Evolutionary conservation across 2,329 filamentous ascomycete genomes (phyloP), one percentile per base, ranked within the genome.

Genomic region (Chaetothyriales sp.): DNA sequence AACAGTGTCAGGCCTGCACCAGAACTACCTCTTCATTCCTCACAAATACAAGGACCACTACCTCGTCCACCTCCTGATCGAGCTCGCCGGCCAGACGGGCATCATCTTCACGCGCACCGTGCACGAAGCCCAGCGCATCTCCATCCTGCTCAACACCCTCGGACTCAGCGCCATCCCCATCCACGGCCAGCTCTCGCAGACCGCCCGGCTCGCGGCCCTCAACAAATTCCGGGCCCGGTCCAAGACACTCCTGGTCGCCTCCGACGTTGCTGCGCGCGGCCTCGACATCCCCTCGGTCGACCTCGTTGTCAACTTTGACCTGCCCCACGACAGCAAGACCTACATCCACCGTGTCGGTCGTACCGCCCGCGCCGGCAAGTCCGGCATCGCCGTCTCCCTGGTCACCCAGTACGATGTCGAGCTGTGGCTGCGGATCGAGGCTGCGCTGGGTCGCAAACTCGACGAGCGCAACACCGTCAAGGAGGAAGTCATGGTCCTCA

Each of bases 71-170:
- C 74, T 96, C 0, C 71, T 92, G 56, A 92, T 92, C 65, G 87
- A 95, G 60, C 85, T 86, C 60, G 78, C 80, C 12, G 92, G 90
- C n/a, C 80, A 93, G 63, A 84, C 83, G 0, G 81, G 79, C 53
- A 94, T 98, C 62, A 78, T 96, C 57, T 98, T 98, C 70, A 88
- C 86, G 0, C 76, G 92, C 44, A 98, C 92, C 0, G 86, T 96
- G 44, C 85, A 86, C 66, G 90, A 96, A 65, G 85, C 88, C 0
- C 87, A 95, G 65, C 79, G 92, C 7, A 68, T 95, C 28, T 81
- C 89, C 20, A 84, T 94, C 61, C 69, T 98, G 15, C 76, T 95
- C 2, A 81, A 90, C 47, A 77, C 82, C 0, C 78, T 98, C 2
- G 90, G 89, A 25, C 92, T 95, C 63, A 82, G 83, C 43, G 90